Percentiles rank a stretch among this genome's conserved stretches.
Conservation (phyloP, 2,329 filamentous ascomycete genomes). For the Stachybotrys chlorohalonatus region DNA sequence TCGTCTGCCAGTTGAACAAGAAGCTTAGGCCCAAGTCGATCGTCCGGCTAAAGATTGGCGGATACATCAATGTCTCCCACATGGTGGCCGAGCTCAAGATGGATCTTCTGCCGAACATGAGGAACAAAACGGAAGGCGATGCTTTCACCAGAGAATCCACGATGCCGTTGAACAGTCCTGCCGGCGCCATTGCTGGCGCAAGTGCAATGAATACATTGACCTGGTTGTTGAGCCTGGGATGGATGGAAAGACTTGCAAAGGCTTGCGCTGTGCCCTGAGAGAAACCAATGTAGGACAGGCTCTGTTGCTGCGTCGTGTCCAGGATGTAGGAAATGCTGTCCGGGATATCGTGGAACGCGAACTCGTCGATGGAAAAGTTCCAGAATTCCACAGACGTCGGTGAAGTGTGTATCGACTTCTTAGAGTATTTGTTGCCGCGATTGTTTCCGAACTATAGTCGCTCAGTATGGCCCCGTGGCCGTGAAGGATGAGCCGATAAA, state of each 20-base stretch:
- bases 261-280: slow-evolving; percentile 95
- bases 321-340: slow-evolving; percentile 91
- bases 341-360: slow-evolving; percentile 95
- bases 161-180: slow-evolving; percentile 79
- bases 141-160: slow-evolving; percentile 91
- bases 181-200: slow-evolving; percentile 92
- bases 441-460: slow-evolving; percentile 78
- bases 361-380: slow-evolving; percentile 98
- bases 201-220: slow-evolving; percentile 94
- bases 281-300: slow-evolving; percentile 92
- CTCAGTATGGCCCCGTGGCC: slow-evolving; percentile 12
- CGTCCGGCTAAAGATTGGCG: slow-evolving; percentile 79
- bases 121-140: slow-evolving; percentile 83
- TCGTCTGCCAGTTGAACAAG: slow-evolving; percentile 81
- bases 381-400: slow-evolving; percentile 76
- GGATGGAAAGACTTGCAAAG: slow-evolving; percentile 86
- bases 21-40: slow-evolving; percentile 78
- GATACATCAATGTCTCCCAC: slow-evolving; percentile 95
- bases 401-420: slow-evolving; percentile 73
- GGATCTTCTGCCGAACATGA: slow-evolving; percentile 84
- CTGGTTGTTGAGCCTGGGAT: slow-evolving; percentile 84
- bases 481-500: slow-evolving; percentile 5
- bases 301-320: slow-evolving; percentile 69
- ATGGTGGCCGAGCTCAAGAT: slow-evolving; percentile 90
- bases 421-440: slow-evolving; percentile 97